A percentile compares a stretch with the other conserved stretches of the same genome.
Conservation (phyloP, 2,329 filamentous ascomycete genomes). For the Pseudocercospora fijiensis region DNA sequence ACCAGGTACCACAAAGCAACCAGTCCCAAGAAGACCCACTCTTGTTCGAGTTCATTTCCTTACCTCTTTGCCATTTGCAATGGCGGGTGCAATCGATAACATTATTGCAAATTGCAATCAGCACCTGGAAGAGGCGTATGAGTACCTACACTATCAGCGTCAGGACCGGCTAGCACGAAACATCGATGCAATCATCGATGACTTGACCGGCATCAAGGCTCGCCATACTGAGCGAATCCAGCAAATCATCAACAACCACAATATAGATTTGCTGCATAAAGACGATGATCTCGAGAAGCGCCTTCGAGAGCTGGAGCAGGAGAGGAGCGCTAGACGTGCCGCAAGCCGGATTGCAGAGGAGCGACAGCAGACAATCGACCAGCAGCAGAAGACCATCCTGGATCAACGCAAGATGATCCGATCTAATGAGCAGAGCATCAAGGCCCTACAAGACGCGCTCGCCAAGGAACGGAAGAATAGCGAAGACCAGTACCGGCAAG, state of each 20-base stretch:
- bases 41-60: background rate
- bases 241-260: background rate
- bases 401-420: background rate
- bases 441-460: constrained; percentile 1
- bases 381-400: background rate
- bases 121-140: background rate
- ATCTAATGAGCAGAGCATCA: constrained; percentile 5
- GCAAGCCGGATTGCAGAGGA: background rate
- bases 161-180: background rate
- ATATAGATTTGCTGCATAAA: background rate
- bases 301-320: background rate
- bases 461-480: constrained; percentile 1
- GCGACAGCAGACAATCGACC: background rate
- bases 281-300: background rate
- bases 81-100: background rate
- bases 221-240: background rate
- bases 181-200: background rate
- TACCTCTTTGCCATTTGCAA: background rate
- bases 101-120: background rate
- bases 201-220: background rate
- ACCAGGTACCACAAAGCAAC: background rate
- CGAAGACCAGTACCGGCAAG: constrained; percentile 1
- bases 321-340: background rate
- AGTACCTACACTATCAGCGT: background rate
- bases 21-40: too few relatives aligned